phyloP scores from a whole-genome alignment of 2,329 filamentous ascomycete species.

The Anthostomella pinea region DNA sequence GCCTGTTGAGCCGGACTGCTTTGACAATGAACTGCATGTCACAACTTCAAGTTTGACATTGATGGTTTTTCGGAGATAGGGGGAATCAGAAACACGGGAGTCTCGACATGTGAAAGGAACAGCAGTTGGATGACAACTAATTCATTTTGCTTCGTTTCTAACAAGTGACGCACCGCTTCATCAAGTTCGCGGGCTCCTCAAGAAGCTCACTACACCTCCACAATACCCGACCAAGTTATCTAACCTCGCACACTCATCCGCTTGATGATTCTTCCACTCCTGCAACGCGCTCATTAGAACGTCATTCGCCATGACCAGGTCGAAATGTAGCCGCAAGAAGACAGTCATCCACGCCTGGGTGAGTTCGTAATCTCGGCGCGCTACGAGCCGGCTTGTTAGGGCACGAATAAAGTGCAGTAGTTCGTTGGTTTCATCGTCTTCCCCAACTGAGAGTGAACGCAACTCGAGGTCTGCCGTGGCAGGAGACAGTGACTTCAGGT shows the following conservation, averaged over 20 bases:
- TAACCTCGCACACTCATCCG: constrained; percentile 67
- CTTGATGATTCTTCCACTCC: constrained; percentile 71
- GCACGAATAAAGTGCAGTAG: constrained; percentile 77
- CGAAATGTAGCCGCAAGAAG: constrained; percentile 76
- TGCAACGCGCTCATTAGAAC: constrained; percentile 57
- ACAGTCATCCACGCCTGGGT: constrained; percentile 98
- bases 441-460: constrained; percentile 63
- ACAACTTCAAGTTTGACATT: too few species aligned
- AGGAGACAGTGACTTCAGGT: constrained; percentile 78
- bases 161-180: background rate
- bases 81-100: too few species aligned
- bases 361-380: constrained; percentile 83
- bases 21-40: too few species aligned
- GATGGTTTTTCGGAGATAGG: too few species aligned
- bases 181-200: constrained; percentile 61
- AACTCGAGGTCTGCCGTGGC: constrained; percentile 89
- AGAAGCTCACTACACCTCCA: constrained; percentile 78
- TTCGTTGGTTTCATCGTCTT: constrained; percentile 59
- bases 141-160: too few species aligned
- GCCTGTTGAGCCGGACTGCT: too few species aligned
- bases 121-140: too few species aligned
- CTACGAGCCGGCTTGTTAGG: constrained; percentile 65
- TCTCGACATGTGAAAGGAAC: too few species aligned
- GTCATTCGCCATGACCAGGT: constrained; percentile 49
- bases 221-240: constrained; percentile 82